These are phyloP conservation scores for Claviceps pazoutovae DNA, from an alignment of 2,329 filamentous ascomycete species.

Conservation along the genomic window DNA sequence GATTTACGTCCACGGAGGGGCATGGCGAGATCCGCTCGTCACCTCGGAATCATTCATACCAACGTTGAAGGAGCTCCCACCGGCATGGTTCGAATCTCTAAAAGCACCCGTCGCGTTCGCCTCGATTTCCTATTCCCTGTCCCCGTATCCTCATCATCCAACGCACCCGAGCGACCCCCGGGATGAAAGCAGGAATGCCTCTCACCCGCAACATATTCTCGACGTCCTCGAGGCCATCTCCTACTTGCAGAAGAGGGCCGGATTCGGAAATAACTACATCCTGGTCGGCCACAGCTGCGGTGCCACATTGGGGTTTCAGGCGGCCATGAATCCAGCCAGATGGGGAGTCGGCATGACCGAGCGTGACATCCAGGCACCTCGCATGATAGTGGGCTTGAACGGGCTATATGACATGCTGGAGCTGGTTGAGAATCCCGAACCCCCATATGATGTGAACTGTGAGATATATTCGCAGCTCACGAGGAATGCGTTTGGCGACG, in stretches of 20 bases:
- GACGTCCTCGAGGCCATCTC: slow-evolving; percentile 35
- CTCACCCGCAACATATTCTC: slow-evolving; percentile 39
- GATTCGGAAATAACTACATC: slow-evolving; percentile 30
- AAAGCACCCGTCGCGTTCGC: slow-evolving; percentile 5
- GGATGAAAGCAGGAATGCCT: slow-evolving; percentile 22
- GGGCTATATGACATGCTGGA: slow-evolving; percentile 36
- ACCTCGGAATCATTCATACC: slow-evolving; percentile 7
- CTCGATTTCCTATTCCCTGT: slow-evolving; percentile 6
- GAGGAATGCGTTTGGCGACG: slow-evolving; percentile 30
- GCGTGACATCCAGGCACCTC: slow-evolving; percentile 4
- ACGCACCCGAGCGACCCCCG: slow-evolving; percentile 2
- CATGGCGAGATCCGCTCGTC: slow-evolving; percentile 14
- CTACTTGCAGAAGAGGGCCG: slow-evolving; percentile 28
- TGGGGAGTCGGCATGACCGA: slow-evolving; percentile 7
- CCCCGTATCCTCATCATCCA: slow-evolving; percentile 4
- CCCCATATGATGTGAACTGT: slow-evolving; percentile 13
- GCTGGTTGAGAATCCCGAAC: slow-evolving; percentile 19
- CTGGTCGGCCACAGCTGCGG: slow-evolving; percentile 44
- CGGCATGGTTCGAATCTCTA: slow-evolving; percentile 1
- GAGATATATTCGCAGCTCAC: slow-evolving; percentile 29
- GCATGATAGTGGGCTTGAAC: slow-evolving; percentile 31
- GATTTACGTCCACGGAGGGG: slow-evolving; percentile 15
- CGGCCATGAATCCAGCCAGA: slow-evolving; percentile 15
- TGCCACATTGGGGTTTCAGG: slow-evolving; percentile 37
- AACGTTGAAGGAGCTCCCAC: slow-evolving; percentile 2